Evolutionary conservation across 2,329 filamentous ascomycete genomes (phyloP).

Genomic region (Colletotrichum siamense): DNA sequence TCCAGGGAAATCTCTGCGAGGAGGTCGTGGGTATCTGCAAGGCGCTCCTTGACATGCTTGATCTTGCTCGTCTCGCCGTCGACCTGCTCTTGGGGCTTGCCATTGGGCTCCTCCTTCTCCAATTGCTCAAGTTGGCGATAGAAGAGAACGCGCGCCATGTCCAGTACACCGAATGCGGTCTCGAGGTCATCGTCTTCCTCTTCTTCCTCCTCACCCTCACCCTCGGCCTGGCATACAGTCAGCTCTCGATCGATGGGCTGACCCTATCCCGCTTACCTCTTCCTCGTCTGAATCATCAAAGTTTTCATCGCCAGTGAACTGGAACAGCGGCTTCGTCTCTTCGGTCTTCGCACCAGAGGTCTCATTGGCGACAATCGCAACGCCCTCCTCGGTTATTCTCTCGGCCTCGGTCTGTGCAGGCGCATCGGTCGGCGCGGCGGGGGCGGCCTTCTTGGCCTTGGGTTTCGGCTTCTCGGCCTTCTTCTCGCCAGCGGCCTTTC

Average conservation of each 20-base stretch:
- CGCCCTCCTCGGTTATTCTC: constrained; percentile 51
- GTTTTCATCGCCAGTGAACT: constrained; percentile 93
- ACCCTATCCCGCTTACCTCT: constrained; percentile 48
- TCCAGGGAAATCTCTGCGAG: constrained; percentile 97
- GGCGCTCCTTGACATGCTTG: constrained; percentile 77
- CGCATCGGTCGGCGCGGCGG: constrained; percentile 35
- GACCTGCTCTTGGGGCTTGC: constrained; percentile 46
- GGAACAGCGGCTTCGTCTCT: constrained; percentile 80
- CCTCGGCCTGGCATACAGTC: constrained; percentile 31
- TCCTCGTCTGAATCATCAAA: constrained; percentile 85
- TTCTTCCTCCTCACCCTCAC: constrained; percentile 46
- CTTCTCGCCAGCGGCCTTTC: constrained; percentile 69
- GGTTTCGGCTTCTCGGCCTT: constrained; percentile 37
- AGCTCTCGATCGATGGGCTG: constrained; percentile 10
- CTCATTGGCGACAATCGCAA: constrained; percentile 48
- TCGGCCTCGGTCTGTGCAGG: constrained; percentile 42
- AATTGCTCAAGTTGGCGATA: constrained; percentile 56
- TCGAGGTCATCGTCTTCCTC: constrained; percentile 77
- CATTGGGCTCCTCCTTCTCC: constrained; percentile 41
- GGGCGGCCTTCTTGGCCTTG: constrained; percentile 41
- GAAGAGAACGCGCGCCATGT: constrained; percentile 75
- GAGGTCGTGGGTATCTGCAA: constrained; percentile 92
- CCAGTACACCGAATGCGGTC: constrained; percentile 83
- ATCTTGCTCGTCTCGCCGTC: constrained; percentile 45
- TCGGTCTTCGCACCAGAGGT: constrained; percentile 48